phyloP scores from a whole-genome alignment of 371 early-diverging fungal genomes.

The Mucor irregularis region DNA sequence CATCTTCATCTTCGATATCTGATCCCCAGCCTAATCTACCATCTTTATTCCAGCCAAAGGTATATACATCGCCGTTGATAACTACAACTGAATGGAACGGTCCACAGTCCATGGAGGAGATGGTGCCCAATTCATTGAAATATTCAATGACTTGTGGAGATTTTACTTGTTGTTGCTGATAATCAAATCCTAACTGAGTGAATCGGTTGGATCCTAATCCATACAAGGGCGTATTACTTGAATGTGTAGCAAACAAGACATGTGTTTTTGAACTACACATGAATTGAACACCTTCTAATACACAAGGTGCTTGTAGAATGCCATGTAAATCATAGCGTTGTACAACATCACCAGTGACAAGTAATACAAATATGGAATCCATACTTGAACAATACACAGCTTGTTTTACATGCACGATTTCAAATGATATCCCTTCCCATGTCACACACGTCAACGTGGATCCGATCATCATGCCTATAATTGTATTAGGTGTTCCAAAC shows the following conservation, averaged over 20 bases:
- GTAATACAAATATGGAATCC: conserved; percentile 13
- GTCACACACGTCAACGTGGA: too few relatives aligned
- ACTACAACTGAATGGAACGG: conserved; percentile 43
- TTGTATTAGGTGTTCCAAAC: conserved; percentile 25
- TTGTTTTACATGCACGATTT: conserved; percentile 1
- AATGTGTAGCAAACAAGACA: conserved; percentile 24
- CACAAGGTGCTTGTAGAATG: not conserved
- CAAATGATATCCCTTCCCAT: too few relatives aligned
- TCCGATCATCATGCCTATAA: conserved; percentile 30
- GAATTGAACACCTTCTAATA: conserved; percentile 6
- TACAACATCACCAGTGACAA: not conserved
- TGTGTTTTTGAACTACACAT: conserved; percentile 30
- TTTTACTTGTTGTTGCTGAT: conserved; percentile 5
- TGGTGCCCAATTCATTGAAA: conserved; percentile 28
- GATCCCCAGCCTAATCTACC: conserved; percentile 37
- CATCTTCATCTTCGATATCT: conserved; percentile 10
- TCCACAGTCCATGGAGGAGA: conserved; percentile 25
- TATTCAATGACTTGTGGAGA: conserved; percentile 22
- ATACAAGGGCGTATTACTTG: conserved; percentile 19
- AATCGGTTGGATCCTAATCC: conserved; percentile 44
- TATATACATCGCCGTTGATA: conserved; percentile 37
- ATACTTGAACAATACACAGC: conserved; percentile 13
- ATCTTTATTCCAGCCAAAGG: conserved; percentile 41
- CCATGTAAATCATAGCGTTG: conserved; percentile 1
- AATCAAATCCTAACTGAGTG: conserved; percentile 36